Percentiles rank a stretch among this genome's conserved stretches.
Conservation (phyloP, 2,329 filamentous ascomycete species). For the Cercospora nicotianae region DNA sequence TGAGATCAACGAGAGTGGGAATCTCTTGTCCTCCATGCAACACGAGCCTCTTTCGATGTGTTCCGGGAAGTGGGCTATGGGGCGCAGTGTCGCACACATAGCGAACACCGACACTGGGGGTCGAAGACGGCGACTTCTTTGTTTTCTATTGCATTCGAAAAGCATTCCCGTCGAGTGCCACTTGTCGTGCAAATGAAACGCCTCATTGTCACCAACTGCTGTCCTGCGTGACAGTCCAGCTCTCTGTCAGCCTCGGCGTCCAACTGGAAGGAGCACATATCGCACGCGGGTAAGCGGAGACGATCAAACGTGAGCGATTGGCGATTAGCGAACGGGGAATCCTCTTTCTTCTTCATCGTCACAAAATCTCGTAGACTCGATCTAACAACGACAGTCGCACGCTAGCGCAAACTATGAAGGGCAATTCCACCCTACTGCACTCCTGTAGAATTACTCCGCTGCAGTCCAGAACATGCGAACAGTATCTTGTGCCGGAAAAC, state of each 20-base stretch:
- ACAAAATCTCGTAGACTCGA: not conserved
- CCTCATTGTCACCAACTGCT: not conserved
- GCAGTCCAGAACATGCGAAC: not conserved
- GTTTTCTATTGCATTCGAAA: not conserved
- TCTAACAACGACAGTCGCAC: not conserved
- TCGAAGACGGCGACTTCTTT: not conserved
- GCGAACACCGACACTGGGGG: not conserved
- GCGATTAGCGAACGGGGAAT: not conserved
- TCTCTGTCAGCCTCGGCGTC: not conserved
- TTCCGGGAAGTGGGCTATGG: conserved; percentile 3
- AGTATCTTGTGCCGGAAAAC: not conserved
- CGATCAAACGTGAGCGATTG: conserved; percentile 1
- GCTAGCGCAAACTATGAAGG: not conserved
- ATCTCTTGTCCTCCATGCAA: not conserved
- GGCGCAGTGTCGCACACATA: not conserved
- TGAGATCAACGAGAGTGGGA: not conserved
- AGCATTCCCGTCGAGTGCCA: not conserved
- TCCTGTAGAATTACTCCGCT: not conserved
- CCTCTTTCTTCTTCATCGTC: not conserved
- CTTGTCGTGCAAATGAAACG: conserved; percentile 4
- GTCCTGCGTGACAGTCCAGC: not conserved
- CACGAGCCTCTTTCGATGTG: conserved; percentile 3
- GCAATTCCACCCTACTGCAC: not conserved
- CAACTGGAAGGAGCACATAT: not conserved
- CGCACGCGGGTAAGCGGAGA: not conserved